Base-by-base conservation (phyloP, 495 filamentous ascomycete species). In the Mycothermus thermophilus region DNA sequence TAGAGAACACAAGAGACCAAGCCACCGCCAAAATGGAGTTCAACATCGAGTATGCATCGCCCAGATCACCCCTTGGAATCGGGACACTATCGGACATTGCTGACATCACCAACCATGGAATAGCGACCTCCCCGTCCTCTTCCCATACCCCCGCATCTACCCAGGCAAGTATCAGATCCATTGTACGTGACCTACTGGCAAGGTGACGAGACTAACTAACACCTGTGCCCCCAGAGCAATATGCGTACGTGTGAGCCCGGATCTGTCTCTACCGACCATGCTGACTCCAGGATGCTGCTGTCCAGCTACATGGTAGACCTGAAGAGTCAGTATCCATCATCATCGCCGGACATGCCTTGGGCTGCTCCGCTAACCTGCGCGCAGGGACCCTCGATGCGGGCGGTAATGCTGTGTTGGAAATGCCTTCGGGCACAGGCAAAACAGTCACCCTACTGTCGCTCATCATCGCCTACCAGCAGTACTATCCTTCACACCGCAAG, bases 371-470 rank as follows among this genome's bases (percentile, higher is more conserved):
- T 32, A 27, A 34, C 25, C 42, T 29, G 11, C 6, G 34, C 6
- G n/a, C 36, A 75, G 72, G 74, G 55, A 95, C 88, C 18, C 79
- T 99, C 51, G 90, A 96, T 69, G 82, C 77, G 18, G 80, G 80
- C 38, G 92, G 92, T 40, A 84, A 96, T 63, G 92, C 86, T 60
- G 87, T 99, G n/a, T 64, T 99, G 51, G 90, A 99, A 62, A 99
- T 99, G 90, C 90, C 90, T 64, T 99, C 90, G 35, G 90, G 90
- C n/a, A 99, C 90, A 18, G 90, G 90, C 32, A 99, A 99, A 65
- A 99, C 90, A 0, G 81, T 99, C 14, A 93, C 90, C 2, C 67
- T 99, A 0, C 67, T 99, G 16, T 94, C 90, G 0, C 68, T 99
- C 44, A 99, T 99, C 44, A 76, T 99, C 30, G 86, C 90, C 32